Base-by-base conservation (phyloP, 495 filamentous ascomycete genomes). In the Xylaria grammica region DNA sequence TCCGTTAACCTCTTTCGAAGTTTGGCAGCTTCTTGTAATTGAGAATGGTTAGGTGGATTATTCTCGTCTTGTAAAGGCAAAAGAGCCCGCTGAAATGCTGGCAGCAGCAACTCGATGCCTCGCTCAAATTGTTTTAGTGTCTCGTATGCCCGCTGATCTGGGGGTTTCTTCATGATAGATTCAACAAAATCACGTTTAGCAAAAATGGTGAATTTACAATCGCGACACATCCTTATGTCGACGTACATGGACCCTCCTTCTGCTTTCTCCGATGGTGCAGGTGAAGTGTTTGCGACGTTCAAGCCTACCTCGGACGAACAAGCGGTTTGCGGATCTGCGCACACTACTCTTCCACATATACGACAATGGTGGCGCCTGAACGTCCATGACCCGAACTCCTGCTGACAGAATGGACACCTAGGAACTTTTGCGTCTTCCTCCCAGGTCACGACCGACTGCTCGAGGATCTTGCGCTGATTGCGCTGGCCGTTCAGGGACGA, bases 321-420 rank as follows among this genome's bases (percentile, higher is more conserved):
- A 19, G 77, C 88, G 0, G 95, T 98, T 40, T 81, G 78, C 1
- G 84, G 85, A 75, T 98, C 95, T 17, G 91, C 92, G 69, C 95
- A 99, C 0, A 99, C 92, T 0, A 99, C 92, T 59, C 87, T 84
- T 34, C 95, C 95, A 69, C 95, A 99, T 74, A 96, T 86, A 58
- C 95, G 86, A 74, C 95, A 99, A 73, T 99, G 95, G 73, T 98
- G 96, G 61, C 95, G 84, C 71, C 95, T 85, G 67, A 96, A 94
- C 1, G 91, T 87, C 80, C 96, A 97, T 27, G 85, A 87, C 1
- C 91, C 86, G 75, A 99, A 99, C 57, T 96, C 92, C 69, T 98
- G 95, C 68, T 93, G 90, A 69, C 95, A 99, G 68, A 96, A 95
- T 3, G 95, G 96, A 66, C 95, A 99, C 50, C 86, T 87, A 4